phyloP scores from a whole-genome alignment of 768 basidiomycete genomes.

The Arthromyces matolae region DNA sequence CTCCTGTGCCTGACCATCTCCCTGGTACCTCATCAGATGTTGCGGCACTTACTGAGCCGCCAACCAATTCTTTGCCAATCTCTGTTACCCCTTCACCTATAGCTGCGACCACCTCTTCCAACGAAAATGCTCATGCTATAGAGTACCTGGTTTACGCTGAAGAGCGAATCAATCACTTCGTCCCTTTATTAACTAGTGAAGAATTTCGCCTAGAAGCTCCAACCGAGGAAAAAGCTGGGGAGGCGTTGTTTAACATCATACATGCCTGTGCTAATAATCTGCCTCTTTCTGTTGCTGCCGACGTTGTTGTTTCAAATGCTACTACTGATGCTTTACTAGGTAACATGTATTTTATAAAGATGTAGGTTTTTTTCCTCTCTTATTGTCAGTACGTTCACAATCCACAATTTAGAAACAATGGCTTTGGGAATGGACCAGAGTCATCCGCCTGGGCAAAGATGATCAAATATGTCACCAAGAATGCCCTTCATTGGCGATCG shows the following conservation, averaged over 20 bases:
- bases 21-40: too few species aligned
- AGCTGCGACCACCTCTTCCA: too few species aligned
- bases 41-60: too few species aligned
- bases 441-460: neutral
- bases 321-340: neutral
- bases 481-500: neutral
- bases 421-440: neutral
- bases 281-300: rapidly evolving
- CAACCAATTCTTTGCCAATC: too few species aligned
- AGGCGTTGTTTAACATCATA: neutral
- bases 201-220: neutral
- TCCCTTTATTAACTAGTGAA: neutral
- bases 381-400: too few species aligned
- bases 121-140: neutral
- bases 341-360: neutral
- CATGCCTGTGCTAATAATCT: neutral
- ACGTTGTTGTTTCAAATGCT: neutral
- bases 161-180: neutral
- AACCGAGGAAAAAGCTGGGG: neutral
- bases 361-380: neutral
- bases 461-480: neutral
- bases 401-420: neutral
- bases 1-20: too few species aligned
- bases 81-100: too few species aligned
- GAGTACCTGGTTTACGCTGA: neutral